Evolutionary conservation across 305 asterid species (phyloP), one percentile per base, ranked within the genome.

Genomic region (Solanum hybrid): DNA sequence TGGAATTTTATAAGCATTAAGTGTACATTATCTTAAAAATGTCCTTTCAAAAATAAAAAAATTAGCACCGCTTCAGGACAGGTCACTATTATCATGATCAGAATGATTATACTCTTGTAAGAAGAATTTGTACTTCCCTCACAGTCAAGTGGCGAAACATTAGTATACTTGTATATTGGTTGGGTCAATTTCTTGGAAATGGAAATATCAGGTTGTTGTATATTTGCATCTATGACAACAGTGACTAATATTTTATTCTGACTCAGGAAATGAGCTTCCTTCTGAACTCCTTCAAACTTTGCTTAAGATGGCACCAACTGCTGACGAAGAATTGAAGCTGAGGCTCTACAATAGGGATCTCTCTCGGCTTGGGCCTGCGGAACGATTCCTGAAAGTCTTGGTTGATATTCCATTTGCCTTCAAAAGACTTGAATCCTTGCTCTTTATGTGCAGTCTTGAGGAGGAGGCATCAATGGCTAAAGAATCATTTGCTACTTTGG

Each of bases 231-330:
- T 36, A 24, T 66, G 19, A 88, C 34, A 75, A 22, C 32, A 26
- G 51, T 29, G 38, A 14, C 93, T 94, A 72, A 93, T 80, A 37
- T 90, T 88, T 89, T 36, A 31, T 29, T 77, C 81, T 90, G 90
- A 90, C 90, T 91, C 94, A 97, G 99, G 99, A 86, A 94, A 94
- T 76, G 98, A 95, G 94, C 99, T 97, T 92, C 99, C 98, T n/a
- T 24, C 95, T 1, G 99, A 97, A 88, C 94, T 97, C 69, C 87
- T 97, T 90, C 97, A 94, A 90, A 93, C 96, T 85, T 86, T 98
- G 85, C 60, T 96, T 78, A 96, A 94, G 93, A 95, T 96, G 98
- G 97, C 99, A 75, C 99, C 99, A 4, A 96, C 99, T 76, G 32
- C 95, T 31, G 99, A 96, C 5, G 98, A 98, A 91, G 98, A 98